Evolutionary conservation across 441 rosid species (phyloP).

Genomic region (Macaranga tanarius): DNA sequence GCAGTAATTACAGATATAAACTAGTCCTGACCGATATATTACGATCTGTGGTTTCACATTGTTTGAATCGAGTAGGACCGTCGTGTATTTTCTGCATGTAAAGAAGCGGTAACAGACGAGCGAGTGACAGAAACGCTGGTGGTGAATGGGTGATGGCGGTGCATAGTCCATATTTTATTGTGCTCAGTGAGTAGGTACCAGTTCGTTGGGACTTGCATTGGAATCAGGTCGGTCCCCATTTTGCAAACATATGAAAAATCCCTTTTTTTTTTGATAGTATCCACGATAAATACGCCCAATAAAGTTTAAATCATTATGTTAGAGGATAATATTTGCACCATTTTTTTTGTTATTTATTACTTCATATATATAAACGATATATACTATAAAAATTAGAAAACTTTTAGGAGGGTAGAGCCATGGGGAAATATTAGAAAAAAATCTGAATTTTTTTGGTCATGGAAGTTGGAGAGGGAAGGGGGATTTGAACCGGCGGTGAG

Average conservation of each 20-base stretch:
- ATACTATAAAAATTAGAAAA: too few species aligned
- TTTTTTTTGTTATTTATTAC: too few species aligned
- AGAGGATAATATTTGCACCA: too few species aligned
- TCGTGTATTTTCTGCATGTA: not conserved
- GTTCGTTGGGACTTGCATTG: slow-evolving; percentile 13
- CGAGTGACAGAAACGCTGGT: not conserved
- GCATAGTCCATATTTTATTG: not conserved
- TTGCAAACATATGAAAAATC: not conserved
- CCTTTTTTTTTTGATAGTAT: not conserved
- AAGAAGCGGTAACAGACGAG: not conserved
- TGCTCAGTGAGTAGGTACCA: not conserved
- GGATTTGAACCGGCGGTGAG: too few species aligned
- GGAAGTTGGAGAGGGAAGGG: too few species aligned
- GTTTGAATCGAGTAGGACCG: slow-evolving; percentile 5
- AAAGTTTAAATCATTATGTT: too few species aligned
- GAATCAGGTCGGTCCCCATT: not conserved
- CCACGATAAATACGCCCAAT: too few species aligned
- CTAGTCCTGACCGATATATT: not conserved
- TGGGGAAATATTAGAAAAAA: too few species aligned
- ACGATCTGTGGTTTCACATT: not conserved
- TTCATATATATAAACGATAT: too few species aligned
- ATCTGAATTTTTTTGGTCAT: too few species aligned
- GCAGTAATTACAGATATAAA: slow-evolving; percentile 2
- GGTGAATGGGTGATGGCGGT: not conserved
- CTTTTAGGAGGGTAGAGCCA: too few species aligned